Evolutionary conservation across 768 basidiomycete species (phyloP).

Genomic region (Epithele typhae): DNA sequence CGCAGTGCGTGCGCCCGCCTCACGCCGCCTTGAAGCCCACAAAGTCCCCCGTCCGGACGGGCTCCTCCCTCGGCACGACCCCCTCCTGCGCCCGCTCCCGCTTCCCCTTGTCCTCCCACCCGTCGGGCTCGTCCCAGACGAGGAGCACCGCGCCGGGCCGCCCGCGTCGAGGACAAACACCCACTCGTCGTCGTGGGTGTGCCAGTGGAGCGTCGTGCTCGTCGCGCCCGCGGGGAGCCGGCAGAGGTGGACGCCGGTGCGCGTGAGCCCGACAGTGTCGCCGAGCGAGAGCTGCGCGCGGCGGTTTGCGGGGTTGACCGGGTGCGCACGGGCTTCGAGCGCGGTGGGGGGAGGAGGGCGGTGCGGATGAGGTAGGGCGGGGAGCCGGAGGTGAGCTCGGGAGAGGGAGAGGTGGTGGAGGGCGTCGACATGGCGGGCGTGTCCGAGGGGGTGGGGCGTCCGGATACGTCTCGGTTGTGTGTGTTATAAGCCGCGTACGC

Average conservation of each 20-base stretch:
- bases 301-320: neutral
- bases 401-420: neutral
- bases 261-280: slow-evolving; percentile 6
- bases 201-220: slow-evolving; percentile 12
- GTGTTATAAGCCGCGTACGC: too few relatives aligned
- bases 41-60: slow-evolving; percentile 20
- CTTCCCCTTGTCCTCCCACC: neutral
- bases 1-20: slow-evolving; percentile 16
- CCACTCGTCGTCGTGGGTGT: slow-evolving; percentile 14
- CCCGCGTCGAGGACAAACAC: slow-evolving; percentile 10
- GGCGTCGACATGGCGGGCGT: neutral
- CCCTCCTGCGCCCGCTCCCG: too few relatives aligned
- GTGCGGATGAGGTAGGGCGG: slow-evolving; percentile 6
- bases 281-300: slow-evolving; percentile 6
- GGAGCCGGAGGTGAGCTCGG: neutral
- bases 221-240: slow-evolving; percentile 6
- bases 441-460: neutral
- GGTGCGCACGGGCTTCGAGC: slow-evolving; percentile 1
- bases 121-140: slow-evolving; percentile 1
- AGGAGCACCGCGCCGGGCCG: slow-evolving; percentile 2
- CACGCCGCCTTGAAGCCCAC: slow-evolving; percentile 20
- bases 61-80: slow-evolving; percentile 15
- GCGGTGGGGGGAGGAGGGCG: neutral
- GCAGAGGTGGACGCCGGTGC: slow-evolving; percentile 9
- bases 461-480: neutral